A percentile compares a stretch with the other conserved stretches of the same genome.
Conservation (phyloP, 139 green algal species). For the Micractinium conductrix region DNA sequence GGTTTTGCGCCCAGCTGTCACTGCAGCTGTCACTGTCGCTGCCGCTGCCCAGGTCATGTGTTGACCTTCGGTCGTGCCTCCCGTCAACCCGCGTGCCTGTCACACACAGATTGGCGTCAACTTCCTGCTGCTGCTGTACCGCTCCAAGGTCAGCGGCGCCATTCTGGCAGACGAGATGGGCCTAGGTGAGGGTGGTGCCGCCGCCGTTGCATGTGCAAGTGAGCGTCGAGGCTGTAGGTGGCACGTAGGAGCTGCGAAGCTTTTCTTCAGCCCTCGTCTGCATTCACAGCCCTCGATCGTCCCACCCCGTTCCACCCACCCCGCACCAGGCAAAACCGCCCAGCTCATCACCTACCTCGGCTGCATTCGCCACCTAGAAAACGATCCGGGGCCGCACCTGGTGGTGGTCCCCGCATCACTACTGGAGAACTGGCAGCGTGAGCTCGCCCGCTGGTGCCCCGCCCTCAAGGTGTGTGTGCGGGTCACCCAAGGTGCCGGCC, state of each 20-base stretch:
- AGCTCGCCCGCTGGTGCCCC: constrained; percentile 81
- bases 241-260: too few relatives aligned
- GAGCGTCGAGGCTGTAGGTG: too few relatives aligned
- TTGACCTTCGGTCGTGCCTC: too few relatives aligned
- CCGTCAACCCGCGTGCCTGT: too few relatives aligned
- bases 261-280: not conserved
- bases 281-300: not conserved
- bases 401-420: constrained; percentile 79
- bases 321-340: constrained; percentile 80
- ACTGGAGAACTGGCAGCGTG: constrained; percentile 93
- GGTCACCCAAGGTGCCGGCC: too few relatives aligned
- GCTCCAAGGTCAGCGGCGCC: constrained; percentile 63
- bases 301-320: not conserved
- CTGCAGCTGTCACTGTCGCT: too few relatives aligned
- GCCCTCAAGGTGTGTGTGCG: constrained; percentile 64
- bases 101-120: constrained; percentile 90
- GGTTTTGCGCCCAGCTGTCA: not conserved
- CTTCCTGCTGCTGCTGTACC: constrained; percentile 89
- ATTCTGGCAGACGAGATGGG: constrained; percentile 85
- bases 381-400: constrained; percentile 65
- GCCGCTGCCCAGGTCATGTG: too few relatives aligned
- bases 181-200: not conserved
- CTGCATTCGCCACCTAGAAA: constrained; percentile 32
- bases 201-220: too few relatives aligned
- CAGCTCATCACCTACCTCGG: constrained; percentile 89